Percentiles rank a stretch among this genome's conserved stretches.
Conservation (phyloP, 2,329 filamentous ascomycete species). For the Aureobasidium sp. region DNA sequence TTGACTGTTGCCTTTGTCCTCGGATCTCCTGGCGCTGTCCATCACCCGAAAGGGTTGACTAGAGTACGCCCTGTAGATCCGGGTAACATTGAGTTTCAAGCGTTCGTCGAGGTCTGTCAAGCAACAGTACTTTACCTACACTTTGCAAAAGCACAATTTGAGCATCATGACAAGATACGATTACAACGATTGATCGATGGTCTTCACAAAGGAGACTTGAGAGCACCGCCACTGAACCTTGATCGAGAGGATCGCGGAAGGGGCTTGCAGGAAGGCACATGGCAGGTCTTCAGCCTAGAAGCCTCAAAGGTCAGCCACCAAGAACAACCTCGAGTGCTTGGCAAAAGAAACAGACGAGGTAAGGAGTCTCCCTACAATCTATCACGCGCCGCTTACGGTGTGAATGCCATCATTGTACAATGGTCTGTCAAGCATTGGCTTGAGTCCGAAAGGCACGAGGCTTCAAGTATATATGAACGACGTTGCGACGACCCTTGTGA, state of each 20-base stretch:
- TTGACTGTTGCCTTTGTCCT: neutral
- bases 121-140: neutral
- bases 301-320: neutral
- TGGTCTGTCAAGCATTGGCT: neutral
- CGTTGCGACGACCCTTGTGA: neutral
- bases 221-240: neutral
- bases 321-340: neutral
- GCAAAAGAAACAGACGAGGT: conserved; percentile 4
- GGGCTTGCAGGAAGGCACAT: conserved; percentile 11
- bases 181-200: neutral
- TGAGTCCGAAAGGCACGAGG: no score
- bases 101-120: neutral
- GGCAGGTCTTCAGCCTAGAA: conserved; percentile 3
- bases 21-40: neutral
- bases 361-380: neutral
- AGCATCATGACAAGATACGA: neutral
- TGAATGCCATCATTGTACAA: neutral
- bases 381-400: no score
- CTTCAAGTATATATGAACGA: neutral
- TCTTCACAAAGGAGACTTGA: neutral
- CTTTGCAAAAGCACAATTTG: conserved; percentile 4
- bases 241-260: neutral
- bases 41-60: neutral
- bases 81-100: neutral
- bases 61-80: neutral